A percentile compares a stretch with the other conserved stretches of the same genome.
Conservation (phyloP, 2,329 filamentous ascomycete species). For the Colletotrichum coccodes region DNA sequence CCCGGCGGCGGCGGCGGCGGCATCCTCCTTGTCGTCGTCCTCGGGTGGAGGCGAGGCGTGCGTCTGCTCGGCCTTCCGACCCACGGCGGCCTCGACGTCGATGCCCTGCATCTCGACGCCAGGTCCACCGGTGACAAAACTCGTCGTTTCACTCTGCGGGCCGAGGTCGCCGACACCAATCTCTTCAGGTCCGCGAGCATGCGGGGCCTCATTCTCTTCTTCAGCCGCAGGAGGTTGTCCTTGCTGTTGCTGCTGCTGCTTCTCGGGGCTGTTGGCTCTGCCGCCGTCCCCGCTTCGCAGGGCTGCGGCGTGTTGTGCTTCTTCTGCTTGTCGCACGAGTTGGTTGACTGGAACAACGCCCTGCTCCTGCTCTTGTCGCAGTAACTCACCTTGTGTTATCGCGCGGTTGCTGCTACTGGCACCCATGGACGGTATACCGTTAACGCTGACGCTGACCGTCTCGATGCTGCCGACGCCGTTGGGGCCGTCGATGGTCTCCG, state of each 20-base stretch:
- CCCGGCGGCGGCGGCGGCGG: slow-evolving; percentile 31
- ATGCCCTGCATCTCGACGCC: slow-evolving; percentile 64
- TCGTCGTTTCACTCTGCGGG: slow-evolving; percentile 65
- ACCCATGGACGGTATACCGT: slow-evolving; percentile 70
- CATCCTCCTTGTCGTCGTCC: slow-evolving; percentile 29
- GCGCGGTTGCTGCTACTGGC: slow-evolving; percentile 53
- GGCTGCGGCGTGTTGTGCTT: slow-evolving; percentile 32
- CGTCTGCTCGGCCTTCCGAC: slow-evolving; percentile 55
- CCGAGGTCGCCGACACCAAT: slow-evolving; percentile 91
- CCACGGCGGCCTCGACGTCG: slow-evolving; percentile 70
- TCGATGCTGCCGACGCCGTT: slow-evolving; percentile 84
- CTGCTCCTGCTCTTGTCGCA: slow-evolving; percentile 87
- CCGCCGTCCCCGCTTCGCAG: slow-evolving; percentile 27
- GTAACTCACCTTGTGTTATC: slow-evolving; percentile 84
- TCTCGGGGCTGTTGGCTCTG: slow-evolving; percentile 20
- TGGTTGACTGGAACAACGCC: slow-evolving; percentile 79
- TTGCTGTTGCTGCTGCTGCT: slow-evolving; percentile 36
- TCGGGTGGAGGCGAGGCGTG: slow-evolving; percentile 40
- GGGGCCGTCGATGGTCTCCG: slow-evolving; percentile 83
- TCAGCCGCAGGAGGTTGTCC: slow-evolving; percentile 48
- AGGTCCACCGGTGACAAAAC: slow-evolving; percentile 47
- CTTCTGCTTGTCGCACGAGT: slow-evolving; percentile 51
- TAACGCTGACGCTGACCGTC: slow-evolving; percentile 81
- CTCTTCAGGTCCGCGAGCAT: slow-evolving; percentile 84
- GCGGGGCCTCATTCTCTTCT: slow-evolving; percentile 74